These are phyloP conservation scores for Eucalyptus sp. DNA, from an alignment of 345 rosid genomes.

Conservation along the genomic window DNA sequence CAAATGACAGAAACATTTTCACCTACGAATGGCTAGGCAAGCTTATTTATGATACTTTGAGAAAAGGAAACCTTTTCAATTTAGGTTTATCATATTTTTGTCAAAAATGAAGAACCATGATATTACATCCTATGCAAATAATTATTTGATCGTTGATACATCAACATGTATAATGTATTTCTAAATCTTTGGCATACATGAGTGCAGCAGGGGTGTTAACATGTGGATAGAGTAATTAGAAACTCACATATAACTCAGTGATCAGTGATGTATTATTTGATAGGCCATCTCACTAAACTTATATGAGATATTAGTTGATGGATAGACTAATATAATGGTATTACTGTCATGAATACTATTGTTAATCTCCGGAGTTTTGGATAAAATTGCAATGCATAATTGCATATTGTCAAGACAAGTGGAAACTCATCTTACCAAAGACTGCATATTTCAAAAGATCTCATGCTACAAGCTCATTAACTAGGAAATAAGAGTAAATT, in stretches of 20 bases:
- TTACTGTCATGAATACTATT: background rate
- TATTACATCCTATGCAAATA: rapidly evolving
- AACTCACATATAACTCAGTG: background rate
- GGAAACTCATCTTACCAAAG: background rate
- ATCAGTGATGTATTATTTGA: background rate
- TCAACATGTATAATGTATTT: too few species aligned
- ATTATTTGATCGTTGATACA: too few species aligned
- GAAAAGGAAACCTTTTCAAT: background rate
- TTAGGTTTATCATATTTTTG: background rate
- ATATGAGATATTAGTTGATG: background rate
- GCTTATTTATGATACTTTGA: background rate
- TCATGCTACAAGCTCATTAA: background rate
- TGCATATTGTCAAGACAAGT: background rate
- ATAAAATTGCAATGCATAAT: background rate
- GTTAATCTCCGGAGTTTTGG: background rate
- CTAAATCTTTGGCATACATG: too few species aligned
- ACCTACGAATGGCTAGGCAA: background rate
- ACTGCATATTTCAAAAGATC: background rate
- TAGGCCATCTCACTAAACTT: background rate
- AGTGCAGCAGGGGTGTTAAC: too few species aligned
- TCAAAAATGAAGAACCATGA: too few species aligned
- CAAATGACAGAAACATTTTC: too few species aligned
- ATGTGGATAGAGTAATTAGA: background rate
- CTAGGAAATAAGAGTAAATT: background rate
- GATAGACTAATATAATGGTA: background rate